Conservation (phyloP, 345 rosid species). For the Citrus unshiu region DNA sequence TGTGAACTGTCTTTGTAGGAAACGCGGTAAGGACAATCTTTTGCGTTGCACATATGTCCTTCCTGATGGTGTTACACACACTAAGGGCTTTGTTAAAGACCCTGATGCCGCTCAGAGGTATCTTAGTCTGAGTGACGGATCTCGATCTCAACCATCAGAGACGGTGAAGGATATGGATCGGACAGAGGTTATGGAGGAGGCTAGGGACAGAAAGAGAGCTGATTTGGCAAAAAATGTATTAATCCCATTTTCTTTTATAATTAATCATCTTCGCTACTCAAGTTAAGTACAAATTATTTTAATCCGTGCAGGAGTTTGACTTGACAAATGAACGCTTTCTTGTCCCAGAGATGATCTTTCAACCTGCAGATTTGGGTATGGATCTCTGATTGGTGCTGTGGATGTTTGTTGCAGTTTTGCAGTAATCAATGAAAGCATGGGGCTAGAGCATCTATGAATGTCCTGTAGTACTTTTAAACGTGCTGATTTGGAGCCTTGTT, state of each 20-base stretch:
- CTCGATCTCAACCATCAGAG: slow-evolving; percentile 16
- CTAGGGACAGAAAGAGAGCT: slow-evolving; percentile 44
- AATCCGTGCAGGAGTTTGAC: slow-evolving; percentile 74
- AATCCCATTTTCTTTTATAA: not conserved
- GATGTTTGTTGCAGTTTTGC: not conserved
- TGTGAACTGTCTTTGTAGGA: slow-evolving; percentile 27
- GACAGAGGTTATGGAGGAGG: slow-evolving; percentile 29
- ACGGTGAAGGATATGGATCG: slow-evolving; percentile 21
- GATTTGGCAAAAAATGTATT: slow-evolving; percentile 73
- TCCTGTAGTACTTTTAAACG: not conserved
- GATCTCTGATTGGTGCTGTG: not conserved
- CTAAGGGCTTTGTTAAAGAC: slow-evolving; percentile 79
- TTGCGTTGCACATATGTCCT: slow-evolving; percentile 75
- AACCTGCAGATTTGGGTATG: slow-evolving; percentile 90
- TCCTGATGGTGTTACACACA: slow-evolving; percentile 79
- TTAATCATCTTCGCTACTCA: not conserved
- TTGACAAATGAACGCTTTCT: slow-evolving; percentile 90
- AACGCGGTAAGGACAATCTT: slow-evolving; percentile 51
- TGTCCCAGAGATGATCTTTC: slow-evolving; percentile 94
- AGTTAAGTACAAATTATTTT: slow-evolving; percentile 6
- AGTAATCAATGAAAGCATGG: not conserved
- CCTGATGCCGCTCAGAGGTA: slow-evolving; percentile 55
- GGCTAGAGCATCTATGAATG: not conserved
- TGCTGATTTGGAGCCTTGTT: not conserved
- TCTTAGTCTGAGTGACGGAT: slow-evolving; percentile 27